Base-by-base conservation (phyloP, 768 basidiomycete genomes). In the Agaricus subrufescens region DNA sequence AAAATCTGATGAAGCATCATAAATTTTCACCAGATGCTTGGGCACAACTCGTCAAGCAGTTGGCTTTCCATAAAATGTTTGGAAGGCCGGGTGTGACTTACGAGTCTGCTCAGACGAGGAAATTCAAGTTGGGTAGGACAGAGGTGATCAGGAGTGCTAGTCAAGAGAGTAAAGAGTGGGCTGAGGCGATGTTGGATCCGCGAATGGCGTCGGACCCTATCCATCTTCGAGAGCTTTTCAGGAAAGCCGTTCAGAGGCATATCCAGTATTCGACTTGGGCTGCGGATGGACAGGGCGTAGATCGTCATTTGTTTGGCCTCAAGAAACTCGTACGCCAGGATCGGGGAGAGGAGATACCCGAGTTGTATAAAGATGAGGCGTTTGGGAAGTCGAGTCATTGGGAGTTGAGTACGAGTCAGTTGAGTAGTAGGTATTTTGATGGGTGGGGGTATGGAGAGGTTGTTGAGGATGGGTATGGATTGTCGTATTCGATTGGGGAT, bases 401-500 rank as follows among this genome's bases (percentile, higher is more conserved):
- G 97, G 90, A 96, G 71, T 73, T 98, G 62, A 91, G 87, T 40
- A 99, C 97, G 19, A 89, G 86, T 59, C 91, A 97, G 70, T 73
- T 98, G 56, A 87, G 86, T 49, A 87, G 84, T 44, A 77, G 77
- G 50, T 94, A 80, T 69, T 75, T 99, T 34, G 91, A 95, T 62
- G 94, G 94, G 23, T 98, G 96, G 96, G 97, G 96, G 12, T 98
- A 98, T 66, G 94, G 94, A 7, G 92, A 96, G 80, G 95, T 98
- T 29, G 94, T 97, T 0, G 79, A 84, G 1, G 92, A 96, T 60
- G 96, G 95, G 3, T 96, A 91, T 64, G 96, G 96, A n/a, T 71
- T 98, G 30, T 84, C 91, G 31, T 98, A 99, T 71, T 79, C 91
- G 3, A 95, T 99, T 65, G 90, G 86, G 31, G 85, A 91, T 57